These are phyloP conservation scores for Hericium alpestre DNA, from an alignment of 768 basidiomycete genomes.

Conservation along the genomic window DNA sequence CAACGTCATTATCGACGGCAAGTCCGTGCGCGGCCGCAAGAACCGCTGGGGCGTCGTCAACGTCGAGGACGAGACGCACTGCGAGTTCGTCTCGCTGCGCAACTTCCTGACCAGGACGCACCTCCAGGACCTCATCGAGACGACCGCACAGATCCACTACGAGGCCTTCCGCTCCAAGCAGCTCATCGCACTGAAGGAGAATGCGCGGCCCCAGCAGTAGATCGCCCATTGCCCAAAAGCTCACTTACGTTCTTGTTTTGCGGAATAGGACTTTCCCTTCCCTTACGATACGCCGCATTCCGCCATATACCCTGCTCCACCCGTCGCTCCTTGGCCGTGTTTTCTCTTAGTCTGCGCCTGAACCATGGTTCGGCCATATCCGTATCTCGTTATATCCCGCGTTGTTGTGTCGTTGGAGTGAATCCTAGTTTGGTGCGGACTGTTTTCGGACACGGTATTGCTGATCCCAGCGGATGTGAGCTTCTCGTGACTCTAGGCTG, in stretches of 20 bases:
- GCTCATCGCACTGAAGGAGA: constrained; percentile 89
- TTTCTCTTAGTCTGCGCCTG: not conserved
- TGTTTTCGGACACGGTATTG: no score
- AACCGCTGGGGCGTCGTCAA: constrained; percentile 99
- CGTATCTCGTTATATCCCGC: no score
- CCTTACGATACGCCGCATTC: not conserved
- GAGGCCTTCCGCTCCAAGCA: constrained; percentile 99
- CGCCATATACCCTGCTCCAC: not conserved
- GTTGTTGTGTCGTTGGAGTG: no score
- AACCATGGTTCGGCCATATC: no score
- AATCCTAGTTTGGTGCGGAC: no score
- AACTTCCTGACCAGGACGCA: constrained; percentile 98
- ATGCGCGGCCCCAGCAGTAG: constrained; percentile 13
- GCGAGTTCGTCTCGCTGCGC: constrained; percentile 94
- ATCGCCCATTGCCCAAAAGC: not conserved
- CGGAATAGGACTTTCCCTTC: not conserved
- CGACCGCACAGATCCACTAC: constrained; percentile 97
- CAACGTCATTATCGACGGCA: constrained; percentile 91
- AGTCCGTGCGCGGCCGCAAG: constrained; percentile 89
- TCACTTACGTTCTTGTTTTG: no score
- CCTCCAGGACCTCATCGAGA: constrained; percentile 96
- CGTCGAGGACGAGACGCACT: constrained; percentile 92
- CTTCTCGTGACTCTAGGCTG: no score
- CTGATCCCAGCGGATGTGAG: no score
- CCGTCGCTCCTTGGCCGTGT: not conserved